Conservation (phyloP, 257 asterid genomes). For the Verbena officinalis region DNA sequence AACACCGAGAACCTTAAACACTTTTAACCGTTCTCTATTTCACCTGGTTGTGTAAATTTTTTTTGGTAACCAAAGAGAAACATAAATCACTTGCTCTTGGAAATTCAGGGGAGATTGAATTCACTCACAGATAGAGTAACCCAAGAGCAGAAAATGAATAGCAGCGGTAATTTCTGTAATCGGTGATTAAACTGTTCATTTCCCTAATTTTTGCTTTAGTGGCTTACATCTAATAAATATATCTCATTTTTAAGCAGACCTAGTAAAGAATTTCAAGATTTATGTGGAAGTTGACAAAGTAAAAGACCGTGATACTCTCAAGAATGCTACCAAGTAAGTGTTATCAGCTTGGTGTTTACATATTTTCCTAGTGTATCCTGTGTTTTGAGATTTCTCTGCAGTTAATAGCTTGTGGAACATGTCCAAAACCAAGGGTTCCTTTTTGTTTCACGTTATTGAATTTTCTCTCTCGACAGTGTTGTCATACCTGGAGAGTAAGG, state of each 20-base stretch:
- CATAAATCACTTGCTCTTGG: slow-evolving; percentile 13
- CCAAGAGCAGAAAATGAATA: slow-evolving; percentile 41
- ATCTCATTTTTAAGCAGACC: slow-evolving; percentile 29
- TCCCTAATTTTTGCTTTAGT: slow-evolving; percentile 2
- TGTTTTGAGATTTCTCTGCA: background rate
- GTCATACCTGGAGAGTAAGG: background rate
- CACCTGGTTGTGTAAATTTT: background rate
- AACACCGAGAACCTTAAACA: background rate
- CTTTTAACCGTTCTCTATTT: background rate
- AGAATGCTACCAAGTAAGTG: slow-evolving; percentile 44
- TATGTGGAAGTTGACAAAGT: slow-evolving; percentile 45
- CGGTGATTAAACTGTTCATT: slow-evolving; percentile 13
- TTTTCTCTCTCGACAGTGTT: background rate
- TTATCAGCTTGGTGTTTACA: background rate
- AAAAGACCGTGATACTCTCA: slow-evolving; percentile 34
- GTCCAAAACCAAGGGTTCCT: background rate
- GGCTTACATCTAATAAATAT: slow-evolving; percentile 20
- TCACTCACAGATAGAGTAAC: slow-evolving; percentile 24
- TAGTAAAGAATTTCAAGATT: slow-evolving; percentile 45
- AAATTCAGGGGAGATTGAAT: slow-evolving; percentile 44
- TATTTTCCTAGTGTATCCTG: background rate
- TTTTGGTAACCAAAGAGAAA: slow-evolving; percentile 12
- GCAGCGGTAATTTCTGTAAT: slow-evolving; percentile 40
- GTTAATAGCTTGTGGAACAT: background rate
- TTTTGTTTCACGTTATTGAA: background rate